A percentile compares a stretch with the other conserved stretches of the same genome.
phyloP scores from a whole-genome alignment of 352 stramenopile genomes.

The Elongisporangium undulatum region DNA sequence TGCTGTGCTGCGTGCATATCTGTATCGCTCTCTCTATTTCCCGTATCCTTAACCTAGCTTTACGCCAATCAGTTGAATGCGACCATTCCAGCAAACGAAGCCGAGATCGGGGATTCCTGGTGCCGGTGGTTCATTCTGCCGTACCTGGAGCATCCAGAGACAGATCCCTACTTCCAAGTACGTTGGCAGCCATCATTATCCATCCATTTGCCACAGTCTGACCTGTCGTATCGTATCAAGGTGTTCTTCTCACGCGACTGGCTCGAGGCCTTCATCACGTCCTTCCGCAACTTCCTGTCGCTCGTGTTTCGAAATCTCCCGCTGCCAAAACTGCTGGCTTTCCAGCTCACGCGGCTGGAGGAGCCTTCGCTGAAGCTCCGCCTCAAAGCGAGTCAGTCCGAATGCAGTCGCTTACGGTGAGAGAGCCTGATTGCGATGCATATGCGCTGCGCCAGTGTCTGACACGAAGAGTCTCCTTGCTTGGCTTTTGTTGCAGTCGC shows the following conservation, averaged over 20 bases:
- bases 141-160: constrained; percentile 71
- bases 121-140: constrained; percentile 80
- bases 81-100: constrained; percentile 15
- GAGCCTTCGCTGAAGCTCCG: constrained; percentile 67
- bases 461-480: neutral
- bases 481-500: constrained; percentile 8
- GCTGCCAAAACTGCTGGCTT: constrained; percentile 70
- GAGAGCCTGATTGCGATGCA: neutral
- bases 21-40: neutral
- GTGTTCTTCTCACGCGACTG: constrained; percentile 71
- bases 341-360: constrained; percentile 63
- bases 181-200: neutral
- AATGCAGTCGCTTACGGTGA: constrained; percentile 65
- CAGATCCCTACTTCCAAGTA: constrained; percentile 64
- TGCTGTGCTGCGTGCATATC: constrained; percentile 1
- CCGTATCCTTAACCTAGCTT: constrained; percentile 16
- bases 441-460: neutral
- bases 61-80: constrained; percentile 67
- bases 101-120: constrained; percentile 41
- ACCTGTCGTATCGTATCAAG: constrained; percentile 1
- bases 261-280: constrained; percentile 66
- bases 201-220: neutral
- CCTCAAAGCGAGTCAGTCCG: constrained; percentile 63
- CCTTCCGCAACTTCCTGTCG: constrained; percentile 76
- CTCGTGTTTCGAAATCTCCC: constrained; percentile 72